Evolutionary conservation across 805 yeast species (phyloP), one percentile per base, ranked within the genome.

Genomic region (Candida sithepensis): DNA sequence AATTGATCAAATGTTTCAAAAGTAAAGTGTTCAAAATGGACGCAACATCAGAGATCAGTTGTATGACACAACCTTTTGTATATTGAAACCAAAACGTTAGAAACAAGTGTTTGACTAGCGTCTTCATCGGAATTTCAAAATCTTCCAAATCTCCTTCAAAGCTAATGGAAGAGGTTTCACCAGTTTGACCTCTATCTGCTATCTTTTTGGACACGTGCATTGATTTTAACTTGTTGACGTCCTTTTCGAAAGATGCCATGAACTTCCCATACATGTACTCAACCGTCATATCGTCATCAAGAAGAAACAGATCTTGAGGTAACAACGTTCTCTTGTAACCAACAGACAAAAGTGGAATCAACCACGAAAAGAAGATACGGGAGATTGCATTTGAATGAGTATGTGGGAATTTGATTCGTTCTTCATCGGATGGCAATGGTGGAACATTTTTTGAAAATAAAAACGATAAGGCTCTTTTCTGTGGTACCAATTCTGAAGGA

Each of bases 311-410:
- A 65, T 87, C 94, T 42, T 77, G 74, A 2, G 85, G 81, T 39
- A 77, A 78, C 40, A 87, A 65, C 0, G 91, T 84, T 58, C 94
- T 72, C 61, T 80, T 83, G 63, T 86, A 86, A 6, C 95, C 94
- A 7, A 77, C 76, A 14, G 65, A 66, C 71, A 87, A 65, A 37
- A 86, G 56, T 0, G 90, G 90, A 22, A 66, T 57, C 41, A 86
- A 64, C 91, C 92, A 87, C 79, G 83, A 74, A 61, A 85, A 81
- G 55, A 81, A 77, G 18, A 72, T 53, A 50, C 75, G 65, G 12
- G 69, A 72, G 1, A 81, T n/a, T 1, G 60, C 44, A 51, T 74
- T 78, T 1, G 72, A 53, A 28, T 56, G 64, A 12, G 64, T 66
- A 68, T 80, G 70, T 1, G 84, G 85, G 52, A 71, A 81, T 1